Percentiles rank a stretch among this genome's conserved stretches.
Evolutionary conservation across 225 moss, liverwort and hornwort species (phyloP).

Genomic region (Polytrichum formosum): DNA sequence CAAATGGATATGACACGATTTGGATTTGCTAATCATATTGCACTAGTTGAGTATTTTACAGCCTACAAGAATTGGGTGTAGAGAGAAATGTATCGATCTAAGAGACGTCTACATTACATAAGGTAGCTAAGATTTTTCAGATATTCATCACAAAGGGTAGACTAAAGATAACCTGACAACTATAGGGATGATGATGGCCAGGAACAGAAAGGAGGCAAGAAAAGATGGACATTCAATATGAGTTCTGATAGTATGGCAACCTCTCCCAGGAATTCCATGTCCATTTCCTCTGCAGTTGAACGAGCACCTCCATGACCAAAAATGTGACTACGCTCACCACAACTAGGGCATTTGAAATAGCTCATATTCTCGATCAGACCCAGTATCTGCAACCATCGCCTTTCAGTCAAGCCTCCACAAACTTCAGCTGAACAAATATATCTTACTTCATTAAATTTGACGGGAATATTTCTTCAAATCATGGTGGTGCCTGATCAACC

Average conservation of each 20-base stretch:
- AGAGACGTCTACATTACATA: too few relatives aligned
- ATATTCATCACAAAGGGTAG: too few relatives aligned
- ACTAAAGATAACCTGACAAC: not conserved
- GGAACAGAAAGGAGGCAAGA: not conserved
- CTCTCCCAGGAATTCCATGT: constrained; percentile 95
- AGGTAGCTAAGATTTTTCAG: too few relatives aligned
- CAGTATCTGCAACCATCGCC: constrained; percentile 55
- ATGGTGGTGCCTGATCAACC: not conserved
- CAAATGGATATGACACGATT: too few relatives aligned
- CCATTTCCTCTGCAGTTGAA: constrained; percentile 78
- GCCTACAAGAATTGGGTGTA: too few relatives aligned
- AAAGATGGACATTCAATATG: not conserved
- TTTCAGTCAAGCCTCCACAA: constrained; percentile 12
- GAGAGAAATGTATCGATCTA: too few relatives aligned
- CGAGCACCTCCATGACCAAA: constrained; percentile 93
- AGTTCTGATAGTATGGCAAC: constrained; percentile 20
- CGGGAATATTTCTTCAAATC: not conserved
- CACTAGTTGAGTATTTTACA: too few relatives aligned
- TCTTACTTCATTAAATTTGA: too few relatives aligned
- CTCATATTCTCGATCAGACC: constrained; percentile 98
- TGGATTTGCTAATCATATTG: too few relatives aligned
- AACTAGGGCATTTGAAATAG: constrained; percentile 87
- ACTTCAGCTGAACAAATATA: too few relatives aligned
- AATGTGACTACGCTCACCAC: constrained; percentile 75
- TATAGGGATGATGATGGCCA: not conserved